A percentile compares a stretch with the other conserved stretches of the same genome.
Evolutionary conservation across 1,284 basidiomycete genomes (phyloP).

Genomic region (Singerocomus inundabilis): DNA sequence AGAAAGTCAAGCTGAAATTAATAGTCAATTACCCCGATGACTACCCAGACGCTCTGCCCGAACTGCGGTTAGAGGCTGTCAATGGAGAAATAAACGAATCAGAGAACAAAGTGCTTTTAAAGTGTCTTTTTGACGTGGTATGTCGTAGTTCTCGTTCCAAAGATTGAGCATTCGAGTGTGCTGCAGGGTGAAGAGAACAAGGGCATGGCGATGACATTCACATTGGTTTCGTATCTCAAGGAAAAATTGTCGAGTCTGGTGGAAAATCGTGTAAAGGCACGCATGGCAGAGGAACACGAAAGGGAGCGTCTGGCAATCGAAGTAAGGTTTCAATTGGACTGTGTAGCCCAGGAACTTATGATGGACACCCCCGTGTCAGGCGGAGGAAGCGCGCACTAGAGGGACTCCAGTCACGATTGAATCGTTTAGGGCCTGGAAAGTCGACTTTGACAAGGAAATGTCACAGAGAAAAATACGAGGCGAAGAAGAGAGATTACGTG

Average conservation of each 20-base stretch:
- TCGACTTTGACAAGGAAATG: slow-evolving; percentile 72
- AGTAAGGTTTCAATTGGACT: slow-evolving; percentile 41
- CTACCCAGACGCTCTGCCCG: slow-evolving; percentile 79
- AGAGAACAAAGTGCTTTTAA: slow-evolving; percentile 56
- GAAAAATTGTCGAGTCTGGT: slow-evolving; percentile 75
- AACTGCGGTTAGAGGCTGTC: slow-evolving; percentile 63
- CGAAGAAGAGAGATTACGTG: slow-evolving; percentile 82
- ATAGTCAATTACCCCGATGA: slow-evolving; percentile 67
- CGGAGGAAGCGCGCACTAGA: slow-evolving; percentile 82
- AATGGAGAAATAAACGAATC: slow-evolving; percentile 69
- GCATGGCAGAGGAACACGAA: slow-evolving; percentile 64
- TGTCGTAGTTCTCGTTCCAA: slow-evolving; percentile 28
- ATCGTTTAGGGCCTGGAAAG: slow-evolving; percentile 82
- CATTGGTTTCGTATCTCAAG: slow-evolving; percentile 83
- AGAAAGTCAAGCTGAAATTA: slow-evolving; percentile 73
- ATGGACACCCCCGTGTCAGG: slow-evolving; percentile 47
- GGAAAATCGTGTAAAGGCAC: slow-evolving; percentile 54
- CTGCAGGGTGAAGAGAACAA: slow-evolving; percentile 83
- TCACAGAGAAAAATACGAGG: slow-evolving; percentile 58
- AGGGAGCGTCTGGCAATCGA: slow-evolving; percentile 73
- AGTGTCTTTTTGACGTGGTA: slow-evolving; percentile 65
- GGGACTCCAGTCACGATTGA: slow-evolving; percentile 88
- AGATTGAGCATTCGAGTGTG: slow-evolving; percentile 3
- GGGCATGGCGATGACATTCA: slow-evolving; percentile 98
- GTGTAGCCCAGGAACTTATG: not conserved